Evolutionary conservation across 805 yeast genomes (phyloP).

Genomic region (Lipomyces kockii): DNA sequence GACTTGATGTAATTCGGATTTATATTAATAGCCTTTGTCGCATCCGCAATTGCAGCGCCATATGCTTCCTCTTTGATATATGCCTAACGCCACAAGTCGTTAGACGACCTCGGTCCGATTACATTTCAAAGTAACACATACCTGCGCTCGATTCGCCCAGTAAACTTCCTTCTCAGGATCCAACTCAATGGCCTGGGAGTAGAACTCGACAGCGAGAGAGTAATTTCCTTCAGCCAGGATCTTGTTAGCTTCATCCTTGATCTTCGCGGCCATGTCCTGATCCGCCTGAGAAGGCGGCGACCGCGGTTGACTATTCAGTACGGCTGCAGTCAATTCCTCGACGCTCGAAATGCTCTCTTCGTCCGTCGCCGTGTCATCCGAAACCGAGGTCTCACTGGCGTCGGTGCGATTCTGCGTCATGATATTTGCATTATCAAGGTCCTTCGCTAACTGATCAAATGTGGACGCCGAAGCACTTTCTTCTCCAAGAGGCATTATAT

Average conservation of each 20-base stretch:
- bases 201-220: slow-evolving; percentile 70
- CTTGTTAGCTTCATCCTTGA: slow-evolving; percentile 86
- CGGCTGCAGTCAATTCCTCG: slow-evolving; percentile 11
- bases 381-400: neutral
- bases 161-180: slow-evolving; percentile 81
- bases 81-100: slow-evolving; percentile 51
- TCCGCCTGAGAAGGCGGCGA: slow-evolving; percentile 47
- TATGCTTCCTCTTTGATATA: slow-evolving; percentile 83
- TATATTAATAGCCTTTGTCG: slow-evolving; percentile 68
- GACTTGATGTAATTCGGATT: slow-evolving; percentile 76
- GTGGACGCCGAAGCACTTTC: neutral
- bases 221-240: slow-evolving; percentile 80
- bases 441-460: slow-evolving; percentile 7
- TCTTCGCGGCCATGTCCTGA: slow-evolving; percentile 73
- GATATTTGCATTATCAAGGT: slow-evolving; percentile 1
- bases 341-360: slow-evolving; percentile 14
- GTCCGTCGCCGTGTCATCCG: slow-evolving; percentile 6
- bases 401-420: neutral
- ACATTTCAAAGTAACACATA: slow-evolving; percentile 9
- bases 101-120: slow-evolving; percentile 28
- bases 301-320: neutral
- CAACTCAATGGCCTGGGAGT: slow-evolving; percentile 77
- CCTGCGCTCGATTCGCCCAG: slow-evolving; percentile 83
- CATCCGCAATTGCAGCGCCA: slow-evolving; percentile 83
- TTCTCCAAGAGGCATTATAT: neutral